These are phyloP conservation scores for Aquilaria sinensis DNA, from an alignment of 345 rosid species.

Conservation along the genomic window DNA sequence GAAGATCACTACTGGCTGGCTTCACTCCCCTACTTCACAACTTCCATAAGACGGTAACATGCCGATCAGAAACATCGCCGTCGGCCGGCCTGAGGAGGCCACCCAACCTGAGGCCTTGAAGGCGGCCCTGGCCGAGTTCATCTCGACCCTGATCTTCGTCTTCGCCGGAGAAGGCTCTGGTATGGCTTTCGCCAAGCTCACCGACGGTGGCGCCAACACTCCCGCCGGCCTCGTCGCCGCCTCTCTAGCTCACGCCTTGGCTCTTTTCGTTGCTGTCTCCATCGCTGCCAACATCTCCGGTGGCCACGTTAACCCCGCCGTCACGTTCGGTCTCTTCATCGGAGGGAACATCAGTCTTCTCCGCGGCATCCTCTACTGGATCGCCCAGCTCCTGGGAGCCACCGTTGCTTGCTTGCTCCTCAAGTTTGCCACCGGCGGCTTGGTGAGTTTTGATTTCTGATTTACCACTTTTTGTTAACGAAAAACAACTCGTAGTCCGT, in stretches of 20 bases:
- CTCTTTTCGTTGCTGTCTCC: conserved; percentile 70
- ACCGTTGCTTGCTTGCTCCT: conserved; percentile 76
- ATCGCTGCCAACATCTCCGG: conserved; percentile 87
- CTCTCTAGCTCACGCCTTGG: conserved; percentile 73
- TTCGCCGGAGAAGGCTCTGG: conserved; percentile 94
- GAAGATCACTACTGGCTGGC: conserved; percentile 10
- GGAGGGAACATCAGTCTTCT: conserved; percentile 87
- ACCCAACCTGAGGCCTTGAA: conserved; percentile 60
- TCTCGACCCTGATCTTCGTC: conserved; percentile 75
- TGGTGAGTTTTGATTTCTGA: conserved; percentile 30
- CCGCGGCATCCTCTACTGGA: conserved; percentile 85
- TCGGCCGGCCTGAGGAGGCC: conserved; percentile 65
- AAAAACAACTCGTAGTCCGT: no score
- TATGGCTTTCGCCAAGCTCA: conserved; percentile 88
- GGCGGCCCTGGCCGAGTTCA: conserved; percentile 88
- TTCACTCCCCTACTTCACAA: neutral
- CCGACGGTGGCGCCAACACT: conserved; percentile 54
- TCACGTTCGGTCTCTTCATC: conserved; percentile 79
- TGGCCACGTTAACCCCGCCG: conserved; percentile 93
- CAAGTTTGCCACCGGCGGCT: conserved; percentile 61
- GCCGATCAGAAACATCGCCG: conserved; percentile 86
- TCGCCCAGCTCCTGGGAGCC: conserved; percentile 88
- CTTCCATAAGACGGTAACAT: conserved; percentile 28
- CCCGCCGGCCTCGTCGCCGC: conserved; percentile 84
- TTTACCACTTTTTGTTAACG: no score